Evolutionary conservation across 1,284 basidiomycete species (phyloP), one percentile per base, ranked within the genome.

Genomic region (Trametes hirsuta): DNA sequence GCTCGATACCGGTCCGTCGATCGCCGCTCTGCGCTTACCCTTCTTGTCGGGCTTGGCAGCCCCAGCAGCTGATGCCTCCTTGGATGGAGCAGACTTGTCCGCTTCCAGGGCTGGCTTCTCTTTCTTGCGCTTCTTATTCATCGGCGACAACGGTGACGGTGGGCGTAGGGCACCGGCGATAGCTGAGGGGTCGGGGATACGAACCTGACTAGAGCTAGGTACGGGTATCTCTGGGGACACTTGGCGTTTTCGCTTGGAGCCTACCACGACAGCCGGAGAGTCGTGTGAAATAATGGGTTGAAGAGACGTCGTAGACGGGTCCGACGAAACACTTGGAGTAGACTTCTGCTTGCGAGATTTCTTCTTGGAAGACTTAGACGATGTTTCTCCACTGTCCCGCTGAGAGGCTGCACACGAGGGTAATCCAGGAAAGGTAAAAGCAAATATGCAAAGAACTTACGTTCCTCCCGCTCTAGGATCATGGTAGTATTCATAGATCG

Each of bases 121-220:
- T 24, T 61, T 60, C 48, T 59, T 65, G 3, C 47, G 60, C 55
- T 60, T 65, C 62, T 62, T 66, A 51, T 57, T 63, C 6, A 21
- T 39, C 24, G 55, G 61, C 1, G 47, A 40, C 15, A 53, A 52
- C 3, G 53, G 51, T 2, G 47, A 47, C 2, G 55, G 46, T 4
- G 51, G 22, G 6, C 46, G 35, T 14, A 37, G 15, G 5, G 53
- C 18, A 39, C 35, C 24, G 4, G 50, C 21, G 14, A 41, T 18
- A 8, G 14, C 12, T 4, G 55, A 35, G 2, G 44, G 47, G 2
- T 40, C 10, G 6, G 39, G 55, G 1, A 25, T 5, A 1, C 18
- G 4, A 11, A 34, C 14, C 21, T 25, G 41, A 14, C 30, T 42
- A 11, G 21, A n/a, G 2, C 18, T 42, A 22, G 30, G 46, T 3